Evolutionary conservation across 202 grass and related monocot species (phyloP).

Genomic region (Zoysia matrella): DNA sequence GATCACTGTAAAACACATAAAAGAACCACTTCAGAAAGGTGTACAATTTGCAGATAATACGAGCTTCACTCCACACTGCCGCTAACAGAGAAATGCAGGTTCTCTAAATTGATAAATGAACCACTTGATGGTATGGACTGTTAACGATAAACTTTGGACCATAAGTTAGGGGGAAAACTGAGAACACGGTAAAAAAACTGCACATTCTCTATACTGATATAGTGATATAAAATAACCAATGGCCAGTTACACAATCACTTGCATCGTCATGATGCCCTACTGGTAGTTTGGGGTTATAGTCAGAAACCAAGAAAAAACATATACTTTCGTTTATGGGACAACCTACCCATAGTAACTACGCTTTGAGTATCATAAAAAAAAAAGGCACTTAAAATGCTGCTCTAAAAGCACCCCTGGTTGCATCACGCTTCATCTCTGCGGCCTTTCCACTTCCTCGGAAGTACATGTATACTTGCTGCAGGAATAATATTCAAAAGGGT

Average conservation of each 20-base stretch:
- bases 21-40: no score
- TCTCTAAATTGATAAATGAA: no score
- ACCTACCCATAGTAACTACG: slow-evolving; percentile 33
- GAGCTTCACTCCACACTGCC: no score
- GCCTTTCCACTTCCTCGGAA: slow-evolving; percentile 98
- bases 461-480: slow-evolving; percentile 98
- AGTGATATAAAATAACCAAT: slow-evolving; percentile 16
- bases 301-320: slow-evolving; percentile 41
- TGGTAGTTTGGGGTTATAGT: slow-evolving; percentile 38
- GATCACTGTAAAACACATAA: no score
- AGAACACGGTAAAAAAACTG: slow-evolving; percentile 23
- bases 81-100: not conserved
- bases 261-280: slow-evolving; percentile 43
- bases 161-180: not conserved
- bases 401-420: slow-evolving; percentile 76
- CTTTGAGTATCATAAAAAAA: slow-evolving; percentile 24
- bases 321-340: slow-evolving; percentile 33
- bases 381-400: slow-evolving; percentile 64
- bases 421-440: slow-evolving; percentile 82
- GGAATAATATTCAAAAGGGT: slow-evolving; percentile 6
- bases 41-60: no score
- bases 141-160: not conserved
- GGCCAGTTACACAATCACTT: slow-evolving; percentile 28
- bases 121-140: not conserved
- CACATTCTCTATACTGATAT: slow-evolving; percentile 44